These are phyloP conservation scores for Myxozyma kluyveri DNA, from an alignment of 805 yeast species.

Conservation along the genomic window DNA sequence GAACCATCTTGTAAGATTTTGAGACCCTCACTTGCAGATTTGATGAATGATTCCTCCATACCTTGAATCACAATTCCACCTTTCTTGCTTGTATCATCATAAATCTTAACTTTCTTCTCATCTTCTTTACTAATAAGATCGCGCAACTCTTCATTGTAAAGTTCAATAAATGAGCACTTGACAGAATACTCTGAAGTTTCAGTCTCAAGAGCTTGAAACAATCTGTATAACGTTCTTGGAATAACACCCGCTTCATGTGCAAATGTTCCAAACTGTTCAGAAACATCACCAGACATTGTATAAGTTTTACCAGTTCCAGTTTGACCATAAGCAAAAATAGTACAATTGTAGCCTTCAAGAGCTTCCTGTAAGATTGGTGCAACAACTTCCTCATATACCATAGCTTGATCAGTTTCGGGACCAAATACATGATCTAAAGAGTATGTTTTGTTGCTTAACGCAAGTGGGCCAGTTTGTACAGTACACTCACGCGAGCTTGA, in stretches of 20 bases:
- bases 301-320: conserved; percentile 73
- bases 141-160: conserved; percentile 80
- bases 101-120: conserved; percentile 53
- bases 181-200: conserved; percentile 58
- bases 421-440: conserved; percentile 80
- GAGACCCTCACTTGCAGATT: conserved; percentile 52
- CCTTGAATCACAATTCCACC: conserved; percentile 53
- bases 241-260: conserved; percentile 58
- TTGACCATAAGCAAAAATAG: conserved; percentile 76
- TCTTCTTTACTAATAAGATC: conserved; percentile 57
- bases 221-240: conserved; percentile 54
- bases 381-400: conserved; percentile 66
- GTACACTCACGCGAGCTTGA: conserved; percentile 50
- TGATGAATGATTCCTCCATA: conserved; percentile 53
- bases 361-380: conserved; percentile 63
- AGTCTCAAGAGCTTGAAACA: conserved; percentile 51
- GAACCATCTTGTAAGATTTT: conserved; percentile 56
- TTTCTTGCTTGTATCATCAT: conserved; percentile 48
- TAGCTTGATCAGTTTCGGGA: conserved; percentile 70
- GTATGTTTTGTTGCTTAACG: conserved; percentile 50
- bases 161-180: conserved; percentile 75
- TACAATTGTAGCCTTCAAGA: conserved; percentile 72
- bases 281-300: conserved; percentile 36
- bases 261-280: conserved; percentile 28
- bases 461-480: conserved; percentile 44